Conservation (phyloP, 495 filamentous ascomycete species). For the Extremus antarcticus region DNA sequence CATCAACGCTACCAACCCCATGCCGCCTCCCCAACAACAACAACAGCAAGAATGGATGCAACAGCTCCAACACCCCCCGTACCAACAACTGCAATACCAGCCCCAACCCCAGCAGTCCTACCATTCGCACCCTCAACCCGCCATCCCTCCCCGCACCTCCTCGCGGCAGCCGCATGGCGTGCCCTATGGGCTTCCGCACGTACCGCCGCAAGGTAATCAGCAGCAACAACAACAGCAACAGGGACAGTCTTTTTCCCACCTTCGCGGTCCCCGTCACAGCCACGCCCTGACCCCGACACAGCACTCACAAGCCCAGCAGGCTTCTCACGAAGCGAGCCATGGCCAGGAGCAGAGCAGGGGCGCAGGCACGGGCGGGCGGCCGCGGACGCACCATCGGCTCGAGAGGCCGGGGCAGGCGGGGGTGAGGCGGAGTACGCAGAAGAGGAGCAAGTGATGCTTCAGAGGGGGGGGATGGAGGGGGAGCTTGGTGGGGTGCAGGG, state of each 20-base stretch:
- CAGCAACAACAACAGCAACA: neutral
- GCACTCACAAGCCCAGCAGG: neutral
- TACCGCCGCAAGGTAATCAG: no score
- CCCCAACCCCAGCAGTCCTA: conserved; percentile 6
- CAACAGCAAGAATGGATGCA: conserved; percentile 22
- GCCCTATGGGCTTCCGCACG: no score
- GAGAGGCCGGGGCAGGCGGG: neutral
- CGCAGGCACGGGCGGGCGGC: neutral
- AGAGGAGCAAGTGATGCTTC: no score
- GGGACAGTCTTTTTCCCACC: conserved; percentile 6
- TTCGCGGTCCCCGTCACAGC: conserved; percentile 8
- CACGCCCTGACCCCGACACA: neutral
- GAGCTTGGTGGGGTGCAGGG: no score
- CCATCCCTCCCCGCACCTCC: neutral
- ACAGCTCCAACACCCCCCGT: conserved; percentile 32
- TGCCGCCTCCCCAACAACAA: neutral
- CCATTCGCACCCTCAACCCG: conserved; percentile 3
- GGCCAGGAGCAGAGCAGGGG: neutral
- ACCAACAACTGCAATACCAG: conserved; percentile 39
- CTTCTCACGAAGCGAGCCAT: neutral
- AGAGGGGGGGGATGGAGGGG: no score
- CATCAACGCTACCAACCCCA: neutral
- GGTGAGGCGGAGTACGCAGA: neutral
- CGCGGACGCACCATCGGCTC: neutral
- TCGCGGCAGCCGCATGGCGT: neutral